These are phyloP conservation scores for Coprinellus aureogranulatus DNA, from an alignment of 768 basidiomycete genomes.

Conservation along the genomic window DNA sequence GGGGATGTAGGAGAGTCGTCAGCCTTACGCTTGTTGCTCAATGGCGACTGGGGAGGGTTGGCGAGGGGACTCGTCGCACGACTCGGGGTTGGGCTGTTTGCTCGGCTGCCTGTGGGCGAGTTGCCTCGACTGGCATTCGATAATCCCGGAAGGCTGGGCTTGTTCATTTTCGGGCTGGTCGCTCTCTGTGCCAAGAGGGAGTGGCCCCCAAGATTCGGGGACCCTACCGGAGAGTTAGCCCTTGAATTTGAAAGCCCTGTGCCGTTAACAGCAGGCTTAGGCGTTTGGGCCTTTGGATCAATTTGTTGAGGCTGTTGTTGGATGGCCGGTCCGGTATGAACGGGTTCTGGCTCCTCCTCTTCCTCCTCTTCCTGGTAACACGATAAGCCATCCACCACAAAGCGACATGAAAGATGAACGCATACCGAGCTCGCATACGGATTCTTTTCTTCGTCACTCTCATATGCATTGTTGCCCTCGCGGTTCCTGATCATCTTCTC, in stretches of 20 bases:
- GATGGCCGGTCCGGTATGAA: conserved; percentile 40
- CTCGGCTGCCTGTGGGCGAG: conserved; percentile 61
- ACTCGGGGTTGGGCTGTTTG: conserved; percentile 48
- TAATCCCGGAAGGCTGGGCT: conserved; percentile 44
- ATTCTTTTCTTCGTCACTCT: conserved; percentile 80
- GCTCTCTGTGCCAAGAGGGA: conserved; percentile 81
- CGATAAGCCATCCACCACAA: conserved; percentile 8
- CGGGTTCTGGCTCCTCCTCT: conserved; percentile 61
- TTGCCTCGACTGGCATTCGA: conserved; percentile 45
- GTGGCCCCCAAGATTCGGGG: conserved; percentile 66
- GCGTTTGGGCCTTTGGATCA: conserved; percentile 43
- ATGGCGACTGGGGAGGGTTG: conserved; percentile 17
- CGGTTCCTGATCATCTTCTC: conserved; percentile 82
- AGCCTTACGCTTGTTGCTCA: conserved; percentile 44
- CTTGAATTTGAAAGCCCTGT: conserved; percentile 43
- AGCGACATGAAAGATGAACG: conserved; percentile 5
- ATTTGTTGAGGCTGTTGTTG: conserved; percentile 48
- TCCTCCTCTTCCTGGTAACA: conserved; percentile 63
- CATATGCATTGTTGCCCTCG: conserved; percentile 81
- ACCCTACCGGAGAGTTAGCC: conserved; percentile 56
- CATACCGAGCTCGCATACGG: conserved; percentile 79
- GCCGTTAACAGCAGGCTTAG: conserved; percentile 33
- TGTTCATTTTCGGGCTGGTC: conserved; percentile 74
- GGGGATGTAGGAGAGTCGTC: conserved; percentile 32
- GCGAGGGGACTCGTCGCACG: conserved; percentile 46